These are phyloP conservation scores for Goffeauzyma gilvescens DNA, from an alignment of 768 basidiomycete species.

Conservation along the genomic window DNA sequence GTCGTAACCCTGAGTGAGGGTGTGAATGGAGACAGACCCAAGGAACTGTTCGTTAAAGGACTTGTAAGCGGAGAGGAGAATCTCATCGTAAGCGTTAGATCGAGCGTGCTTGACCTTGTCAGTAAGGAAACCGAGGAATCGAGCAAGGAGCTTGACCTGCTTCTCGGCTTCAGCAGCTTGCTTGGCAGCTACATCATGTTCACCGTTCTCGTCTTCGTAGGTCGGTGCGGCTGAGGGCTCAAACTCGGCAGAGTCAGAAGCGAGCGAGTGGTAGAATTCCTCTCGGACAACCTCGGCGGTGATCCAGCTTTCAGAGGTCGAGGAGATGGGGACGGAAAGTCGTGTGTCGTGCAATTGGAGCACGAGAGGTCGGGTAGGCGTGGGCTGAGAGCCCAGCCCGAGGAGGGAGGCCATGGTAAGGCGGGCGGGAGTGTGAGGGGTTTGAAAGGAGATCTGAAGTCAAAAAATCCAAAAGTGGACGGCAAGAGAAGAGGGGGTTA, in stretches of 20 bases:
- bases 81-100: slow-evolving; percentile 37
- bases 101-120: slow-evolving; percentile 37
- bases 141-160: slow-evolving; percentile 57
- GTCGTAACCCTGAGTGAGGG: slow-evolving; percentile 55
- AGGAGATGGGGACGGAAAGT: slow-evolving; percentile 71
- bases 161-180: slow-evolving; percentile 42
- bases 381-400: slow-evolving; percentile 10
- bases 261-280: slow-evolving; percentile 50
- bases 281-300: slow-evolving; percentile 77
- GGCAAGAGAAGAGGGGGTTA: too few species aligned
- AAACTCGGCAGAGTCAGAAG: slow-evolving; percentile 21
- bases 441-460: too few species aligned
- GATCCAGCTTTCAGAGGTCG: slow-evolving; percentile 69
- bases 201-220: slow-evolving; percentile 37
- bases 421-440: not conserved
- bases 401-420: slow-evolving; percentile 29
- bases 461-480: too few species aligned
- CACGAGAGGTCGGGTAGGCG: slow-evolving; percentile 31
- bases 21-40: slow-evolving; percentile 54
- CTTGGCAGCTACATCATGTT: slow-evolving; percentile 30
- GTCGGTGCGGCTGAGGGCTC: slow-evolving; percentile 41
- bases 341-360: slow-evolving; percentile 28
- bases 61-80: slow-evolving; percentile 56
- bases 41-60: slow-evolving; percentile 65
- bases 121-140: slow-evolving; percentile 62